phyloP scores from a whole-genome alignment of 2,329 filamentous ascomycete species.

The Aureobasidium melanogenum region DNA sequence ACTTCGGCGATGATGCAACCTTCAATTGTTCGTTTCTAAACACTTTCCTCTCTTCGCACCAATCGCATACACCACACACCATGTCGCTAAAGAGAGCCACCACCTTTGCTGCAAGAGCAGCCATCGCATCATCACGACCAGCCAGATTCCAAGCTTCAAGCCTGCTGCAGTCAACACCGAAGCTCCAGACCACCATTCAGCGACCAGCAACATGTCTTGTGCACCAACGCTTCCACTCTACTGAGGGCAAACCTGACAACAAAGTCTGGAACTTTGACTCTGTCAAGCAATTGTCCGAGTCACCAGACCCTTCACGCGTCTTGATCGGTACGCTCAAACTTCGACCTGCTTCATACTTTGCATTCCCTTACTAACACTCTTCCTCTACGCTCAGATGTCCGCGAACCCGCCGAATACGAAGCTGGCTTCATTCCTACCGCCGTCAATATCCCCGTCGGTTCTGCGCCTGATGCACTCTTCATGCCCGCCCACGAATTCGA shows the following conservation, averaged over 20 bases:
- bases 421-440: slow-evolving; percentile 68
- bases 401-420: slow-evolving; percentile 60
- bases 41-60: not conserved
- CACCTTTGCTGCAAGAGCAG: slow-evolving; percentile 14
- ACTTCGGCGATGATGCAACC: not conserved
- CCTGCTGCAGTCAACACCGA: not conserved
- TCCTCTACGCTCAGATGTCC: slow-evolving; percentile 44
- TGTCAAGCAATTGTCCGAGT: slow-evolving; percentile 27
- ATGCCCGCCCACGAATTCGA: slow-evolving; percentile 70
- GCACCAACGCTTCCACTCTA: slow-evolving; percentile 2
- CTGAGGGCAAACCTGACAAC: slow-evolving; percentile 4
- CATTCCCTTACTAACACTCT: not conserved
- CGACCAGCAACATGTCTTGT: slow-evolving; percentile 3
- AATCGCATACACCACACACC: not conserved
- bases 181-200: slow-evolving; percentile 7
- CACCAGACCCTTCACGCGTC: slow-evolving; percentile 23
- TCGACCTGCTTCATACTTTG: not conserved
- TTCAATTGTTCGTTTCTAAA: not conserved
- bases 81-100: slow-evolving; percentile 20
- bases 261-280: not conserved
- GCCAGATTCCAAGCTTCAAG: not conserved
- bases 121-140: not conserved
- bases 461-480: slow-evolving; percentile 70
- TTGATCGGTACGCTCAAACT: slow-evolving; percentile 20
- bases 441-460: slow-evolving; percentile 72